Evolutionary conservation across 2,329 filamentous ascomycete species (phyloP).

Genomic region (Ascochyta fabae): DNA sequence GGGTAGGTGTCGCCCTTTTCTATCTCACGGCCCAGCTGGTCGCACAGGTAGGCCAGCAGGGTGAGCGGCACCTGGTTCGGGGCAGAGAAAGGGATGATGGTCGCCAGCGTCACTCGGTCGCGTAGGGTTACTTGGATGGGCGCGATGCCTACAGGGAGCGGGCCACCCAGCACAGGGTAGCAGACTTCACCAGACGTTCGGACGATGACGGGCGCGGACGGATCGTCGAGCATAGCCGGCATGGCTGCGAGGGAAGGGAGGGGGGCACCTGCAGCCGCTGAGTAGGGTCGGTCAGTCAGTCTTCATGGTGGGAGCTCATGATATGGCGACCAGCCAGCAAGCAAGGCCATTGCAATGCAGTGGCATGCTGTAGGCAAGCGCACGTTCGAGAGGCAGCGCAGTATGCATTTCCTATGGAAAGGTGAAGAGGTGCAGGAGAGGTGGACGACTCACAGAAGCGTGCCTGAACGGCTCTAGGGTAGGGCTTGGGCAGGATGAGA

Average conservation of each 20-base stretch:
- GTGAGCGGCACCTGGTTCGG: constrained; percentile 76
- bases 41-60: constrained; percentile 77
- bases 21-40: constrained; percentile 88
- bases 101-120: constrained; percentile 83
- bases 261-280: constrained; percentile 10
- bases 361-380: neutral
- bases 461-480: constrained; percentile 12
- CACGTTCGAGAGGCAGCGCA: neutral
- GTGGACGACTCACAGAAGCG: constrained; percentile 12
- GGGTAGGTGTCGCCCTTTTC: constrained; percentile 92
- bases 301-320: neutral
- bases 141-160: constrained; percentile 71
- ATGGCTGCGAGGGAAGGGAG: constrained; percentile 54
- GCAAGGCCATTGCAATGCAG: neutral
- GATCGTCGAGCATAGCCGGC: constrained; percentile 82
- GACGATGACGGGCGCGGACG: constrained; percentile 72
- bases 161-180: constrained; percentile 67
- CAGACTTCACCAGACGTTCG: constrained; percentile 71
- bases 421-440: neutral
- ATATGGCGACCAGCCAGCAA: neutral
- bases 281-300: neutral
- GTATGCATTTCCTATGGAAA: neutral
- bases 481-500: constrained; percentile 17
- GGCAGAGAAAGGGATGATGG: constrained; percentile 82
- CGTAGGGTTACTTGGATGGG: constrained; percentile 81